phyloP scores from a whole-genome alignment of 441 rosid species.

The Melastoma candidum region DNA sequence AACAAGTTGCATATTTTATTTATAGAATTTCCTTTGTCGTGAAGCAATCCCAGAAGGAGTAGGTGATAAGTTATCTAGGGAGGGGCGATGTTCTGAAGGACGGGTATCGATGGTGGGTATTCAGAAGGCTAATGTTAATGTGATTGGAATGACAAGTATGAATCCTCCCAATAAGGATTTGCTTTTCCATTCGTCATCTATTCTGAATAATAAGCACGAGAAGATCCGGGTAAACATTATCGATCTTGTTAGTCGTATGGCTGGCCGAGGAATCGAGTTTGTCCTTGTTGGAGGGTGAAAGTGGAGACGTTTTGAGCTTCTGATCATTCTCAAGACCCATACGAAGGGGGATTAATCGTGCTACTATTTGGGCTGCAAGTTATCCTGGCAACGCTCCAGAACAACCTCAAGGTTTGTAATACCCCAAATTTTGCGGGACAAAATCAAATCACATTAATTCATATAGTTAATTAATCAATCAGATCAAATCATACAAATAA shows the following conservation, averaged over 20 bases:
- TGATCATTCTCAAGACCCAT: constrained; percentile 98
- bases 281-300: constrained; percentile 97
- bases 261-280: constrained; percentile 96
- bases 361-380: constrained; percentile 98
- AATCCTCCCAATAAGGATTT: constrained; percentile 5
- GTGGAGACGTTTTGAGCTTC: constrained; percentile 95
- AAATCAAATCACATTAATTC: too few species aligned
- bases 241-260: constrained; percentile 92
- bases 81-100: too few species aligned
- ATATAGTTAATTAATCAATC: too few species aligned
- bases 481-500: too few species aligned
- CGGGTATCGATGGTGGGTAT: too few species aligned
- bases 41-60: too few species aligned
- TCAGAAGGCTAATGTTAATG: too few species aligned
- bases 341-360: constrained; percentile 95
- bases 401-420: constrained; percentile 67
- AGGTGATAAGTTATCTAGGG: too few species aligned
- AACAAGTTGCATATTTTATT: too few species aligned
- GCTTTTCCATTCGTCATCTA: constrained; percentile 91
- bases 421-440: too few species aligned
- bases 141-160: too few species aligned
- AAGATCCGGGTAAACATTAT: constrained; percentile 96
- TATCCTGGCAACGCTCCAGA: constrained; percentile 85
- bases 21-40: too few species aligned
- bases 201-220: constrained; percentile 95